These are phyloP conservation scores for Astragalus glycyphyllos DNA, from an alignment of 306 rosid species.

Conservation along the genomic window DNA sequence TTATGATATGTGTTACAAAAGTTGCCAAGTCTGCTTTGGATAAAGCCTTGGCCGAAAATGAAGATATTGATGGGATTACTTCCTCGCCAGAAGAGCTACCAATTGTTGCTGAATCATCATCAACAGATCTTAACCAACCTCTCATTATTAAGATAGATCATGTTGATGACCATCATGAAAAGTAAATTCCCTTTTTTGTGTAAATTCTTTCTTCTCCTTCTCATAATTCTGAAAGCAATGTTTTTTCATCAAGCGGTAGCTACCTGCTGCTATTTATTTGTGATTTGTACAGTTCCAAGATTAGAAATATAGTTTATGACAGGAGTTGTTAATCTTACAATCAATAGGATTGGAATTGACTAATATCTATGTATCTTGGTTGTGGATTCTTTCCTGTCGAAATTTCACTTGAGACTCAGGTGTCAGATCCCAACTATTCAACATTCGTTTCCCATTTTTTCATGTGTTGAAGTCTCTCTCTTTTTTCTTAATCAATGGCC, in stretches of 20 bases:
- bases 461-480: no score
- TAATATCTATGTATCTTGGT: neutral
- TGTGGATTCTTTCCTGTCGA: no score
- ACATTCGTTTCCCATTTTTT: no score
- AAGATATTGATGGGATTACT: conserved; percentile 55
- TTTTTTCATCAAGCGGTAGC: conserved; percentile 25
- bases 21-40: conserved; percentile 89
- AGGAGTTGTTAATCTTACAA: conserved; percentile 42
- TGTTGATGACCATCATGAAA: conserved; percentile 59
- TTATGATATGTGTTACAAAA: conserved; percentile 76
- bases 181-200: conserved; percentile 55
- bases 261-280: conserved; percentile 39
- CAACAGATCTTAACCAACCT: conserved; percentile 67
- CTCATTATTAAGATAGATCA: conserved; percentile 79
- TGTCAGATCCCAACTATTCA: no score
- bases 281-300: conserved; percentile 62
- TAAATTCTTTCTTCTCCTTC: conserved; percentile 66
- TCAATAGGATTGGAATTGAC: conserved; percentile 17
- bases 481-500: no score
- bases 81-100: conserved; percentile 59
- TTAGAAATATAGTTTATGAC: conserved; percentile 49
- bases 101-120: conserved; percentile 58
- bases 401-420: no score
- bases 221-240: conserved; percentile 41
- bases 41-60: conserved; percentile 89